A percentile compares a stretch with the other conserved stretches of the same genome.
Evolutionary conservation across 2,329 filamentous ascomycete species (phyloP).

Genomic region (Geosmithia putterillii): DNA sequence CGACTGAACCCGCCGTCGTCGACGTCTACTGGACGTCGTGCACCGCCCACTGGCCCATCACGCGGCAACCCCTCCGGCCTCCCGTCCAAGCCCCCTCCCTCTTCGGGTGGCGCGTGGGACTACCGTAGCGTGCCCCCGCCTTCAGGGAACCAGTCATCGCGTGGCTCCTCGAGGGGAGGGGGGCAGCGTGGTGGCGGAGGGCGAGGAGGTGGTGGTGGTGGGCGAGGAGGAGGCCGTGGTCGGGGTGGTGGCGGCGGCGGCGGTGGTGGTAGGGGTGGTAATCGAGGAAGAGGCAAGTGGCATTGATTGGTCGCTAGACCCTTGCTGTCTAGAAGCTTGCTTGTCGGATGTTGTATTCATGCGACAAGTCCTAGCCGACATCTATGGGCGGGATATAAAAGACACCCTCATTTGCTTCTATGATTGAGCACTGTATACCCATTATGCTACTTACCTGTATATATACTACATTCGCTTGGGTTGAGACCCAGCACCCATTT

Average conservation of each 20-base stretch:
- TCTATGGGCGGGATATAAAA: too few species aligned
- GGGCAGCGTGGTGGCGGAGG: conserved; percentile 1
- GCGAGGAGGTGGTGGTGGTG: not conserved
- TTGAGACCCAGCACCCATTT: not conserved
- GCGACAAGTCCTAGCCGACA: not conserved
- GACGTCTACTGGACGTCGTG: not conserved
- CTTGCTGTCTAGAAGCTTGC: too few species aligned
- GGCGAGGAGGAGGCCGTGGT: conserved; percentile 7
- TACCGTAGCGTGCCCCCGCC: not conserved
- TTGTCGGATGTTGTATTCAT: not conserved
- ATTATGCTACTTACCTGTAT: too few species aligned
- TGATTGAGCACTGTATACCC: not conserved
- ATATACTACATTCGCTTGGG: not conserved
- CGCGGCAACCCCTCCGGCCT: conserved; percentile 6
- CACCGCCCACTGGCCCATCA: conserved; percentile 5
- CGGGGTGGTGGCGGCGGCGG: conserved; percentile 11
- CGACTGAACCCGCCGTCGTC: not conserved
- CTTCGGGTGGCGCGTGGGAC: conserved; percentile 8
- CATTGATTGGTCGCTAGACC: conserved; percentile 1
- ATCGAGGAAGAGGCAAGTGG: conserved; percentile 7
- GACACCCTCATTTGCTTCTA: not conserved
- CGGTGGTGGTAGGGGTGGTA: conserved; percentile 10
- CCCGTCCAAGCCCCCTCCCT: conserved; percentile 15
- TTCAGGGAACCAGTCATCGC: not conserved
- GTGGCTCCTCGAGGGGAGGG: not conserved